Evolutionary conservation across 352 stramenopile species (phyloP), one percentile per base, ranked within the genome.

Genomic region (Phytophthora uliginosa): DNA sequence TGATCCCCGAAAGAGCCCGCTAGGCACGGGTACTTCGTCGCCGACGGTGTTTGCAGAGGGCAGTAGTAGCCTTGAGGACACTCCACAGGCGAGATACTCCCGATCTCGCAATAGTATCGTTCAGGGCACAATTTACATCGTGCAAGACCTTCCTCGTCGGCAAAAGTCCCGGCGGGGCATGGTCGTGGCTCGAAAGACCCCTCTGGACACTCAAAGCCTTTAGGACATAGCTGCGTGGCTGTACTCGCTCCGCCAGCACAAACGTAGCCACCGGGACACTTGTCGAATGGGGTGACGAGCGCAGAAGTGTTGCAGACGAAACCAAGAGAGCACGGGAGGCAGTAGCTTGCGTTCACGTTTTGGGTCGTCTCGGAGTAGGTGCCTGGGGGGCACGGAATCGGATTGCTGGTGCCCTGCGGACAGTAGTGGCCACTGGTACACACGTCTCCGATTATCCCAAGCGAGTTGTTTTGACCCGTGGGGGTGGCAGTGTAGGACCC

Each of bases 61-160:
- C 93, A 98, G 62, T 92, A 98, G 65, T 83, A 95, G 4, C 92
- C 93, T 42, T 68, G 57, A 2, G 82, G 84, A 53, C 93, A 98
- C 28, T 70, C 22, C 40, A 65, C 26, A 13, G 91, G 90, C 2
- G 53, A 78, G 10, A 81, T 59, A 3, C 72, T 77, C 0, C 82
- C 87, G 24, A 60, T 63, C 2, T 73, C 76, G 60, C 92, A 98
- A 50, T 85, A 97, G 22, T 82, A 90, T 2, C 93, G 76, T 26
- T 84, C 81, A 0, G 93, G 93, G 50, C 93, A 98, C 5, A 77
- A 17, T 38, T 93, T 85, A 65, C 93, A 98, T 18, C 62, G 40
- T 5, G 68, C 56, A 2, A 94, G 77, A 0, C 82, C 84, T 28
- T 81, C 70, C 53, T 84, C 81, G 42, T 92, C 85, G 3, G 80